Base-by-base conservation (phyloP, 208 protist species). In the Leishmania aethiopica region DNA sequence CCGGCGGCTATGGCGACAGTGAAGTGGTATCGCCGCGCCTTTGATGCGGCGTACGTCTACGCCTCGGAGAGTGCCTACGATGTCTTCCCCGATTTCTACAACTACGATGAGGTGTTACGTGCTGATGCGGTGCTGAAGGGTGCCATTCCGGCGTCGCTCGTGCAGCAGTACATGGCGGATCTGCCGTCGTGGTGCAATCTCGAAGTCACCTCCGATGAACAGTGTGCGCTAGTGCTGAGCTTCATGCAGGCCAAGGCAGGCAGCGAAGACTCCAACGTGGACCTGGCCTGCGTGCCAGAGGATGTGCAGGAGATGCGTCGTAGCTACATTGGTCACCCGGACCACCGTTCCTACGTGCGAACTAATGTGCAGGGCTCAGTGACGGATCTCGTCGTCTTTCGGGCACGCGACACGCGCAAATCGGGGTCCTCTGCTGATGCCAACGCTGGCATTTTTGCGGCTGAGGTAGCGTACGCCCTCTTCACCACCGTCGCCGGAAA, bases 11-110 rank as follows among this genome's bases (percentile, higher is more conserved):
- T 94, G 40, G 84, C 86, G 53, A 86, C 91, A 32, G 57, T 97
- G 17, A 97, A 97, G 88, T 95, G 92, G 92, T 92, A 88, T 77
- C 85, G 90, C 55, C 91, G 90, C 32, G 88, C 86, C 7, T 83
- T 95, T 40, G 84, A 85, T 37, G 85, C 94, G 2, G 77, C 80
- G 37, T 49, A 57, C 47, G 84, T 94, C 19, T 89, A 91, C 64
- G 70, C 69, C 15, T 78, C 82, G 35, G 81, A 83, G 64, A 78
- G 67, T 57, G 86, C 94, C 35, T 82, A 86, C 71, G 85, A 89
- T 42, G 79, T 96, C 55, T 96, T 95, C 75, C 89, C 90, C 3
- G 93, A 95, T 42, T 96, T 96, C 72, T 92, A 86, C 82, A 67
- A 84, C n/a, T 92, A 94, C 79, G 91, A 94, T 67, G 87, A 92